phyloP scores from a whole-genome alignment of 371 early-diverging fungal species.

The Furculomyces boomerangus region DNA sequence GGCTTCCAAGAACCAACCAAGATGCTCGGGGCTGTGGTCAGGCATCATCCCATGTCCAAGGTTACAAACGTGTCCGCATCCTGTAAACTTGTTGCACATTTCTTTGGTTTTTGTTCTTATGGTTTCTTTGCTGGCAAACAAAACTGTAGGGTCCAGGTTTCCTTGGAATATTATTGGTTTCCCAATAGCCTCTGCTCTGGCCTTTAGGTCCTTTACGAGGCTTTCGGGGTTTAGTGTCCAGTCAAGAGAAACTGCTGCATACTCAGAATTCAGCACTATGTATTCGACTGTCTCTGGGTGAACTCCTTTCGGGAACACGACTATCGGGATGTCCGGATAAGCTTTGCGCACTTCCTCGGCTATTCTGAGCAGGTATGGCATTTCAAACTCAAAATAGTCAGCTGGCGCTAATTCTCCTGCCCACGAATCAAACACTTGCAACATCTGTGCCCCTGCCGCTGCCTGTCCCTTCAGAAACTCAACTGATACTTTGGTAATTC shows the following conservation, averaged over 20 bases:
- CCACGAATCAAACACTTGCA: conserved; percentile 96
- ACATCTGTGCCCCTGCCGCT: conserved; percentile 93
- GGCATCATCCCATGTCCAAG: conserved; percentile 91
- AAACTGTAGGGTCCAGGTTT: conserved; percentile 78
- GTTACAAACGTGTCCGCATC: conserved; percentile 69
- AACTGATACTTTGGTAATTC: conserved; percentile 65
- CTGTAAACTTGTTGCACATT: conserved; percentile 75
- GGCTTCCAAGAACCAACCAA: conserved; percentile 48
- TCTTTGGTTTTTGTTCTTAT: conserved; percentile 50
- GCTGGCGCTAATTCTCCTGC: conserved; percentile 77
- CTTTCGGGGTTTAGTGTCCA: conserved; percentile 72
- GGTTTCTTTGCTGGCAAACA: conserved; percentile 57
- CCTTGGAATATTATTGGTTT: conserved; percentile 60
- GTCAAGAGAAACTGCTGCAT: conserved; percentile 76
- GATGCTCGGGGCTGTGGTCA: conserved; percentile 48
- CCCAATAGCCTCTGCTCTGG: not conserved
- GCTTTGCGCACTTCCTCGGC: conserved; percentile 45
- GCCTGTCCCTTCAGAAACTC: conserved; percentile 82
- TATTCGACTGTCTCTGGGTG: conserved; percentile 58
- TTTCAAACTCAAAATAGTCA: conserved; percentile 63
- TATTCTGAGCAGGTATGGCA: conserved; percentile 77
- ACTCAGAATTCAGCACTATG: conserved; percentile 44
- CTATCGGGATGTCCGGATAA: conserved; percentile 54
- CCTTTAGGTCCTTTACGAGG: conserved; percentile 21
- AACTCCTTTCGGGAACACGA: conserved; percentile 82